Evolutionary conservation across 2,329 filamentous ascomycete species (phyloP).

Genomic region (Rutstroemia sp.): DNA sequence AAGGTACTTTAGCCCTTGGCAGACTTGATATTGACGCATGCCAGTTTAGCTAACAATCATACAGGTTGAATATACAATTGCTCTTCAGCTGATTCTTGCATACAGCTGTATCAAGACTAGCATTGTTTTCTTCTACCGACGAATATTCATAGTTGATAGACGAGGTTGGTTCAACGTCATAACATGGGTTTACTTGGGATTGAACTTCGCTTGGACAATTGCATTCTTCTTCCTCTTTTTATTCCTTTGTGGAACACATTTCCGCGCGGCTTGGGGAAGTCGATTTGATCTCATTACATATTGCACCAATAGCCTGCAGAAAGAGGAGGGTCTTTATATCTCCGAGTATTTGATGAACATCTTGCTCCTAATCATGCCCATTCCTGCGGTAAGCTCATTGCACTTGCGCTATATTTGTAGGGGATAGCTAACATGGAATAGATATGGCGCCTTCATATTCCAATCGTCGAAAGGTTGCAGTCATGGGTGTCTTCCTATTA

Average conservation of each 20-base stretch:
- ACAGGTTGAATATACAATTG: neutral
- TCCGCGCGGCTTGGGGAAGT: neutral
- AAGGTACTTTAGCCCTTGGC: no score
- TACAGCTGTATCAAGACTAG: constrained; percentile 10
- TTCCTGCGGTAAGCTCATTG: neutral
- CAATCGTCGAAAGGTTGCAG: no score
- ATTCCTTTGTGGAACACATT: constrained; percentile 6
- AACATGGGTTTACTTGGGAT: constrained; percentile 2
- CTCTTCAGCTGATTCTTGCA: constrained; percentile 1
- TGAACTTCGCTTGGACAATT: constrained; percentile 2
- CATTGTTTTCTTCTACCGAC: constrained; percentile 8
- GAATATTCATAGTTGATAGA: constrained; percentile 1
- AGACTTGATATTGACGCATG: no score
- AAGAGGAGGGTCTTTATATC: neutral
- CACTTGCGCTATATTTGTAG: no score
- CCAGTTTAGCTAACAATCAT: no score
- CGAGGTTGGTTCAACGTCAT: constrained; percentile 2
- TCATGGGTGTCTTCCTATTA: no score
- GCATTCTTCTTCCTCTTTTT: constrained; percentile 7
- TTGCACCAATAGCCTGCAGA: neutral
- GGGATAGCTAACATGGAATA: no score
- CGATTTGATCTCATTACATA: neutral
- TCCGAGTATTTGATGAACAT: neutral
- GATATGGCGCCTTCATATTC: no score
- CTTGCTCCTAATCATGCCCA: neutral